Conservation (phyloP, 202 grass and related monocot genomes). For the Brachypodium distachyon region DNA sequence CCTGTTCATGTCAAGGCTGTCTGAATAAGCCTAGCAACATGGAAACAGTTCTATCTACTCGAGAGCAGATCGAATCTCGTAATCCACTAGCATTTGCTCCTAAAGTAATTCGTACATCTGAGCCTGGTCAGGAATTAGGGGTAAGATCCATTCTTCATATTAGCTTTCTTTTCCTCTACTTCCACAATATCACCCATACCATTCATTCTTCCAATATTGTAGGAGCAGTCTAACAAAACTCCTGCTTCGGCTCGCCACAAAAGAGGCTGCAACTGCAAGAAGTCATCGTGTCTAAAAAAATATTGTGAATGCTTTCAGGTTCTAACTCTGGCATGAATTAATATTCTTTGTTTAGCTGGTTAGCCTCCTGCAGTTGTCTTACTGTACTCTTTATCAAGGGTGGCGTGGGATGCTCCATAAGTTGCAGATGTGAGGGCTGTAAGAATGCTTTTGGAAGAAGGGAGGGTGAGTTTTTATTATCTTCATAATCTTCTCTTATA, state of each 20-base stretch:
- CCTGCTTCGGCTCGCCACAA: slow-evolving; percentile 91
- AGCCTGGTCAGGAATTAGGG: slow-evolving; percentile 55
- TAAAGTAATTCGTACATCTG: slow-evolving; percentile 79
- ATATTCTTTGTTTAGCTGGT: background rate
- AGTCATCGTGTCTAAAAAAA: slow-evolving; percentile 89
- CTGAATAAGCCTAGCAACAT: slow-evolving; percentile 69
- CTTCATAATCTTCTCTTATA: background rate
- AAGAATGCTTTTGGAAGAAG: slow-evolving; percentile 89
- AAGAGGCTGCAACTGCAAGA: slow-evolving; percentile 97
- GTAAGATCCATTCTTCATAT: slow-evolving; percentile 36
- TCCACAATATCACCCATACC: slow-evolving; percentile 30
- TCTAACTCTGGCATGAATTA: slow-evolving; percentile 13
- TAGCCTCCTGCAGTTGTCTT: slow-evolving; percentile 26
- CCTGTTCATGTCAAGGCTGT: slow-evolving; percentile 79
- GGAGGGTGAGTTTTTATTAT: slow-evolving; percentile 54
- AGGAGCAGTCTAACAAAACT: slow-evolving; percentile 84
- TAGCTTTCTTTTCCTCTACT: slow-evolving; percentile 6
- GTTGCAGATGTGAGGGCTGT: slow-evolving; percentile 86
- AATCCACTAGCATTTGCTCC: slow-evolving; percentile 99
- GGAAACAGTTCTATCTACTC: slow-evolving; percentile 74
- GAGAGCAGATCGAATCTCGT: slow-evolving; percentile 86
- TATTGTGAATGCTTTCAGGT: slow-evolving; percentile 99
- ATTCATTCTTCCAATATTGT: slow-evolving; percentile 5
- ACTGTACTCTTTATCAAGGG: slow-evolving; percentile 51
- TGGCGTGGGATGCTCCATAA: slow-evolving; percentile 82